Conservation (phyloP, 2,329 filamentous ascomycete genomes). For the Colletotrichum cuscutae region DNA sequence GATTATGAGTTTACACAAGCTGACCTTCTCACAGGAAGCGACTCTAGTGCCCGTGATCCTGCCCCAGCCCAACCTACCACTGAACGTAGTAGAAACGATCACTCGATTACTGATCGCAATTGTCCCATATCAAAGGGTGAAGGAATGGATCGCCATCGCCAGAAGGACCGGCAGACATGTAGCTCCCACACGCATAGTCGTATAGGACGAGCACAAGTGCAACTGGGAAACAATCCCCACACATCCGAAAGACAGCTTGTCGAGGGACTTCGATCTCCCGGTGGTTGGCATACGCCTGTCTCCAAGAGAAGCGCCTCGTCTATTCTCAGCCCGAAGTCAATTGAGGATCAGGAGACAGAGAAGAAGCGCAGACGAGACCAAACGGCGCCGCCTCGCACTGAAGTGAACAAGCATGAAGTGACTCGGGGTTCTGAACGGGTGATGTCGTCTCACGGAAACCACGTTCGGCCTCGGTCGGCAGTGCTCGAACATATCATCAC, state of each 20-base stretch:
- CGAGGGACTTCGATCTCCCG: neutral
- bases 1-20: neutral
- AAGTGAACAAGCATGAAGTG: neutral
- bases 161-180: neutral
- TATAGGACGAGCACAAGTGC: neutral
- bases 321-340: neutral
- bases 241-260: conserved; percentile 2
- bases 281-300: neutral
- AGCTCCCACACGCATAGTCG: neutral
- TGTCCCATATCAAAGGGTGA: neutral
- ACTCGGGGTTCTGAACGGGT: no score
- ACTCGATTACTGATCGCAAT: neutral
- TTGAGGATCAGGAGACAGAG: neutral
- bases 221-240: neutral
- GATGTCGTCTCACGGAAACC: neutral
- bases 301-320: neutral
- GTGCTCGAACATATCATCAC: neutral
- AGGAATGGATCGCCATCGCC: neutral
- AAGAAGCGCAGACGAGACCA: conserved; percentile 1
- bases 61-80: neutral
- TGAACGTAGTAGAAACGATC: neutral
- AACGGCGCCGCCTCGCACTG: neutral
- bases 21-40: neutral
- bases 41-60: neutral
- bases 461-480: neutral